phyloP scores from a whole-genome alignment of 139 green algal genomes.

The Nannochloris sp. region DNA sequence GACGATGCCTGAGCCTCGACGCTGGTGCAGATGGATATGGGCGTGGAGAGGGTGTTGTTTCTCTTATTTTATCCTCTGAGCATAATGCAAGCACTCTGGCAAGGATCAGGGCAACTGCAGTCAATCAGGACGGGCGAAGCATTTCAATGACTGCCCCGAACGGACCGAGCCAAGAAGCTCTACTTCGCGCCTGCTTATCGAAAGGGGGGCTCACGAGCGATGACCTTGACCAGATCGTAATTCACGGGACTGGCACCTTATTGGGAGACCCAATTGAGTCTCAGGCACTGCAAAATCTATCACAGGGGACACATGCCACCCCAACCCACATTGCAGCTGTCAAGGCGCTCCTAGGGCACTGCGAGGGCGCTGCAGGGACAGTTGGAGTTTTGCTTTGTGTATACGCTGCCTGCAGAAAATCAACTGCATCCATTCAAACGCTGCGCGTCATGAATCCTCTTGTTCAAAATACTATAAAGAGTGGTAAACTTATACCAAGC shows the following conservation, averaged over 20 bases:
- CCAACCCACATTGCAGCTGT: constrained; percentile 11
- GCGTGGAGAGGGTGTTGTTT: constrained; percentile 33
- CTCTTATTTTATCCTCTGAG: background rate
- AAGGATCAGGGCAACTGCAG: constrained; percentile 17
- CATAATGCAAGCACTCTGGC: background rate
- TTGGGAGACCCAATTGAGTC: constrained; percentile 39
- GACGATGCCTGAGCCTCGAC: constrained; percentile 49
- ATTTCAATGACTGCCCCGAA: constrained; percentile 72
- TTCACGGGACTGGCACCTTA: constrained; percentile 47
- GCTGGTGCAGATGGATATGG: constrained; percentile 52
- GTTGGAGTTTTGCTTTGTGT: constrained; percentile 47
- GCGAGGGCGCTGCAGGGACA: constrained; percentile 37
- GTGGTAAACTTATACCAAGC: background rate
- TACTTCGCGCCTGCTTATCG: constrained; percentile 32
- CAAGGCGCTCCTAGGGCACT: constrained; percentile 39
- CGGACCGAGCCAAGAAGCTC: constrained; percentile 52
- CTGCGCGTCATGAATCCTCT: too few species aligned
- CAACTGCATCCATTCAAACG: background rate
- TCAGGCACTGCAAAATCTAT: background rate
- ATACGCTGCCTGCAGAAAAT: background rate
- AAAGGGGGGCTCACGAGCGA: background rate
- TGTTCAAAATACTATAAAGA: background rate
- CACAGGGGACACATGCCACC: background rate
- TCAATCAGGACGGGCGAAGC: constrained; percentile 84
- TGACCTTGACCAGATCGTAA: background rate